Evolutionary conservation across 108 stramenopile genomes (phyloP).

Genomic region (Parietichytrium sp.): DNA sequence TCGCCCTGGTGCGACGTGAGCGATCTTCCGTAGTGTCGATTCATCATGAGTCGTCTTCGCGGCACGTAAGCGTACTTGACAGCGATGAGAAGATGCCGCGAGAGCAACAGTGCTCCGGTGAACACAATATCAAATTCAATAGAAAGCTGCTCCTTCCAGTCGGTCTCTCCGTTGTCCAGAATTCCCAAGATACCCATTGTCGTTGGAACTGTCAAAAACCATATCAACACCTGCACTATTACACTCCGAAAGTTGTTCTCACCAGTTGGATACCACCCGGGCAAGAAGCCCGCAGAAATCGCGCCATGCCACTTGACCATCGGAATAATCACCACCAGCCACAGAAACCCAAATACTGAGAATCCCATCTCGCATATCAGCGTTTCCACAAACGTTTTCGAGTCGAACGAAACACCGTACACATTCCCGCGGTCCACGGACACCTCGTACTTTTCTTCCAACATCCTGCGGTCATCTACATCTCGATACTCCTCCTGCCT

Average conservation of each 20-base stretch:
- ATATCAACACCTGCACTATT: not conserved
- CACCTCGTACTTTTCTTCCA: too few species aligned
- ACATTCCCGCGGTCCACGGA: not conserved
- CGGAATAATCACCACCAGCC: not conserved
- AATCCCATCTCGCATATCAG: not conserved
- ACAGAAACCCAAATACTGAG: not conserved
- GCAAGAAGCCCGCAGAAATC: not conserved
- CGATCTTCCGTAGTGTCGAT: not conserved
- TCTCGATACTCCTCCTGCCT: too few species aligned
- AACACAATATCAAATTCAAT: not conserved
- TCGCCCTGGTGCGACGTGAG: not conserved
- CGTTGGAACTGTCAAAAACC: too few species aligned
- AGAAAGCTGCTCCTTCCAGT: not conserved
- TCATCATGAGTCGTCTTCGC: not conserved
- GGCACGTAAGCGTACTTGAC: not conserved
- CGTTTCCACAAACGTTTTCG: not conserved
- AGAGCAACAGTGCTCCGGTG: not conserved
- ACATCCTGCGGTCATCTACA: too few species aligned
- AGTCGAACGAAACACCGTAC: not conserved
- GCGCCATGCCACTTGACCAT: not conserved
- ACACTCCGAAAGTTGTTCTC: not conserved
- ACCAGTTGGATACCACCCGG: not conserved
- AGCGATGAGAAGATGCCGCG: not conserved
- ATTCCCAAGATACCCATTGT: not conserved
- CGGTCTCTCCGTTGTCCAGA: not conserved